Evolutionary conservation across 306 rosid genomes (phyloP).

Genomic region (Quercus ilex): DNA sequence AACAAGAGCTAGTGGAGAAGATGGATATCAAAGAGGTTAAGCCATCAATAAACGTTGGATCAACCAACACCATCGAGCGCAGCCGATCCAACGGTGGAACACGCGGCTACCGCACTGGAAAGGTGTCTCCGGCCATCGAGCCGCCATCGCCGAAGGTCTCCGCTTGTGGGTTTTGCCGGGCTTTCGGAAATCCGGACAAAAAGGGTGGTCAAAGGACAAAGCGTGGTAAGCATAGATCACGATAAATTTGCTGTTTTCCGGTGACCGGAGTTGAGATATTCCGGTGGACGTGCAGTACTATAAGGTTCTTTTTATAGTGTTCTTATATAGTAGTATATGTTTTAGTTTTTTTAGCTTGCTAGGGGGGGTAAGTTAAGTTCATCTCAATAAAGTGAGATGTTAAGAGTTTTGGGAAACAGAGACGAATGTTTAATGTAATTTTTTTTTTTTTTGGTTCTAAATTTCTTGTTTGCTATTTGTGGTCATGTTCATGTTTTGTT

Average conservation of each 20-base stretch:
- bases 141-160: conserved; percentile 88
- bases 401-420: background rate
- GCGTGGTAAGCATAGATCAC: conserved; percentile 39
- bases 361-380: background rate
- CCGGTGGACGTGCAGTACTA: conserved; percentile 7
- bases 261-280: conserved; percentile 10
- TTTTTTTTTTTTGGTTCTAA: background rate
- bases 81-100: conserved; percentile 63
- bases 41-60: conserved; percentile 1
- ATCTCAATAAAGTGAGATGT: conserved; percentile 5
- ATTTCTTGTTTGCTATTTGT: background rate
- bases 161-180: conserved; percentile 63
- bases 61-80: conserved; percentile 39
- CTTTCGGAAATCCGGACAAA: conserved; percentile 42
- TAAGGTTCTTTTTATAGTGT: background rate
- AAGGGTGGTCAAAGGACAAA: conserved; percentile 38
- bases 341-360: background rate
- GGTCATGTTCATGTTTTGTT: conserved; percentile 4
- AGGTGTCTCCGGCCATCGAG: conserved; percentile 58
- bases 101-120: conserved; percentile 56
- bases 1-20: background rate
- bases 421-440: background rate
- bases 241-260: conserved; percentile 18
- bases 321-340: background rate
- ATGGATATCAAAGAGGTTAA: conserved; percentile 8